Evolutionary conservation across 2,329 filamentous ascomycete genomes (phyloP), one percentile per base, ranked within the genome.

Genomic region (Exophiala spinifera): DNA sequence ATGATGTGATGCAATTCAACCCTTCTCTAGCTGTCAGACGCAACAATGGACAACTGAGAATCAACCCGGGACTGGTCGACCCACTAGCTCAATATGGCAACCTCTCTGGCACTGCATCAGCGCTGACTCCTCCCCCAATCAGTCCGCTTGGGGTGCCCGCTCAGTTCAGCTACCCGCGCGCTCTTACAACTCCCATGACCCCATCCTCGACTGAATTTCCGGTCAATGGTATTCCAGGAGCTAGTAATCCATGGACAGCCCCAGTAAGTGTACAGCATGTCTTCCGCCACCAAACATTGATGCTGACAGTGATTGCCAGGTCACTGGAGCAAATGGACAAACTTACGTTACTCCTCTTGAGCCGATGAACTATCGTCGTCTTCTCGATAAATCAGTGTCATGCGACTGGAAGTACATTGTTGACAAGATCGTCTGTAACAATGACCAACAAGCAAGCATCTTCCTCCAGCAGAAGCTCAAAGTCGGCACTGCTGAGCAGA

Each of bases 361-460:
- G 72, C 94, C 92, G 10, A 81, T 97, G 65, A 97, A 99, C 73
- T 99, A 97, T 67, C 91, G 94, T 57, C 91, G 91, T 52, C 81
- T 99, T 36, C 83, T 97, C 44, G 94, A 99, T 68, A 91, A 91
- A 67, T 96, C 92, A 69, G 90, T 95, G 72, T 95, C 89, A 67
- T 97, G 92, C 75, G 95, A 99, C 76, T 99, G 92, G 94, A 95
- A 94, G 75, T 96, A 96, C 70, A 96, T 99, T 64, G 94, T 99
- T 51, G 92, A 99, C 76, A 97, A 97, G 79, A 99, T 99, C 69
- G 91, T 99, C 63, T 95, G 90, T 82, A 96, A 91, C 76, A 97
- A 99, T 71, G 94, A 99, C 68, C 94, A 99, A 72, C 94, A 99
- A 73, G 94, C 95, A 8, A 99, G 94, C 1, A 97, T 99, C 66